Base-by-base conservation (phyloP, 768 basidiomycete genomes). In the Panellus pusillus region DNA sequence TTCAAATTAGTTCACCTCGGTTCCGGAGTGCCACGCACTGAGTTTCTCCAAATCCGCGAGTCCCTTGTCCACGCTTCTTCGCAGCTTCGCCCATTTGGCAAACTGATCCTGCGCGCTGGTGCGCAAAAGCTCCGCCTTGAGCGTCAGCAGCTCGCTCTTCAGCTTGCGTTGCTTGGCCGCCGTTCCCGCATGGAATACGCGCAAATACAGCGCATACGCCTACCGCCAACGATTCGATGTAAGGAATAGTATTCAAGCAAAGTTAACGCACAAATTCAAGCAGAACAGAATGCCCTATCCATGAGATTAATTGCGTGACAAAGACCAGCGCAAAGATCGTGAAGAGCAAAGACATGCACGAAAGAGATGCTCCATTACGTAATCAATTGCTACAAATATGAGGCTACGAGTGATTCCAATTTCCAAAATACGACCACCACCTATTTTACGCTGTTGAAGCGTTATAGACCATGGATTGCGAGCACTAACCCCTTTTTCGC, bases 101-200 rank as follows among this genome's bases (percentile, higher is more conserved):
- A 99, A 99, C 65, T 98, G 91, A 66, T 98, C 95, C 67, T 98
- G 97, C 15, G 93, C 90, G 63, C 91, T 93, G 31, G 94, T 98
- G 66, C 85, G 84, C 58, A 88, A 69, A 3, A 98, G 83, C 66
- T 98, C 93, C 20, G 88, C 79, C 72, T 95, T 95, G 35, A 84
- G 87, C 27, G 73, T 68, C 40, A 98, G 76, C 28, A 98, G 82
- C 50, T 94, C 86, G 8, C 80, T 73, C 71, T 96, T 93, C 61
- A 98, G 84, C 55, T 77, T 70, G 19, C 79, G 76, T 65, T 95
- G 91, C 54, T 80, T 75, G 40, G 78, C 63, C 13, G 79, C 74
- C 28, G 79, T 71, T 9, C 77, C 71, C 8, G 80, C 72, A 65
- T 86, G 72, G 70, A 91, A 85, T 49, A 90, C 58, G 35, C 79